phyloP scores from a whole-genome alignment of 768 basidiomycete species.

The Rhizopogon rudus region DNA sequence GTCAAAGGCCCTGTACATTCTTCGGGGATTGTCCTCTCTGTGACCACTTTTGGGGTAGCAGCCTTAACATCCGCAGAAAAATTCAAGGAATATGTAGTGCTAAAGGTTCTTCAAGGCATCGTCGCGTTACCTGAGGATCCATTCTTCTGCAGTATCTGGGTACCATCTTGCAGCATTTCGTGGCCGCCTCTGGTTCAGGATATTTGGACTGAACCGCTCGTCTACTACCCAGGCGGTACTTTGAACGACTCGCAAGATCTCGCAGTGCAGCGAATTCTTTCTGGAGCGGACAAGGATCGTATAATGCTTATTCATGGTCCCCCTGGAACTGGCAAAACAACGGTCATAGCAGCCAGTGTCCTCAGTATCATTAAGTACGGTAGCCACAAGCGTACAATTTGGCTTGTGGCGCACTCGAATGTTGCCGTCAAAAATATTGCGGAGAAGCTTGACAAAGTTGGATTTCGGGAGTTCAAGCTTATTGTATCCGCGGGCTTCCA shows the following conservation, averaged over 20 bases:
- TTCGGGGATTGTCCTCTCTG: slow-evolving; percentile 14
- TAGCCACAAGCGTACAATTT: slow-evolving; percentile 19
- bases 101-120: slow-evolving; percentile 13
- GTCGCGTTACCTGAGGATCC: slow-evolving; percentile 13
- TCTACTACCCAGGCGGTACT: background rate
- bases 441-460: slow-evolving; percentile 33
- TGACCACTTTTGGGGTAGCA: slow-evolving; percentile 51
- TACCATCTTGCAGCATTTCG: slow-evolving; percentile 9
- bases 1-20: slow-evolving; percentile 16
- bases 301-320: slow-evolving; percentile 31
- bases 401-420: slow-evolving; percentile 45
- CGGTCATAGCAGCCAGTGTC: slow-evolving; percentile 35
- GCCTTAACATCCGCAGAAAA: slow-evolving; percentile 51
- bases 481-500: slow-evolving; percentile 45
- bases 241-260: slow-evolving; percentile 24
- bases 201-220: background rate
- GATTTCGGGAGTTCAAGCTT: slow-evolving; percentile 31
- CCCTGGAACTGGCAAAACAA: slow-evolving; percentile 42
- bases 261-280: slow-evolving; percentile 28
- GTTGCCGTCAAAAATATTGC: slow-evolving; percentile 53
- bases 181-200: slow-evolving; percentile 11
- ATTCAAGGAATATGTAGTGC: slow-evolving; percentile 17
- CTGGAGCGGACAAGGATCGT: slow-evolving; percentile 13
- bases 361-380: slow-evolving; percentile 14
- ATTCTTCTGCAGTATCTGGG: slow-evolving; percentile 25